These are phyloP conservation scores for Incumbomyces delicatus DNA, from an alignment of 2,329 filamentous ascomycete genomes.

Conservation along the genomic window DNA sequence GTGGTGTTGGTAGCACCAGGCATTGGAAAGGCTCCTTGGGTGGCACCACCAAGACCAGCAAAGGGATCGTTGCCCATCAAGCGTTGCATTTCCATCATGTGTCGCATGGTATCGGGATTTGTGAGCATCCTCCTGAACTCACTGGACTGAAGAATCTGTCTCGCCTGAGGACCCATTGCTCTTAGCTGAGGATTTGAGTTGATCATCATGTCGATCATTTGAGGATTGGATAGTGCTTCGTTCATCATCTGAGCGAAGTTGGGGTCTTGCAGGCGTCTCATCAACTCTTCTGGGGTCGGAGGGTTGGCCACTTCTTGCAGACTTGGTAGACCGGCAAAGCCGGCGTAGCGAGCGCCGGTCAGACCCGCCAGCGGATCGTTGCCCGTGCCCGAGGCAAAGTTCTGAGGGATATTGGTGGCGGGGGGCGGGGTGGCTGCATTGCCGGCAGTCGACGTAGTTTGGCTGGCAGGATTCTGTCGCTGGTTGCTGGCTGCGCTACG, in stretches of 20 bases:
- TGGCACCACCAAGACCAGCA: constrained; percentile 39
- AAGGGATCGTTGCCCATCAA: constrained; percentile 43
- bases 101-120: constrained; percentile 72
- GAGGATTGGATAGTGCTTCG: constrained; percentile 91
- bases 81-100: constrained; percentile 73
- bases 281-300: constrained; percentile 69
- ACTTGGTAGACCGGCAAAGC: constrained; percentile 78
- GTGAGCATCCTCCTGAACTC: constrained; percentile 88
- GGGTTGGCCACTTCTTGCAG: constrained; percentile 88
- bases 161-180: constrained; percentile 59
- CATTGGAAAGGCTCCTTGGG: constrained; percentile 60
- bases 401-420: constrained; percentile 34
- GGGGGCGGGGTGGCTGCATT: constrained; percentile 24
- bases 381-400: constrained; percentile 45
- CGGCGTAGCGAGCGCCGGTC: constrained; percentile 88
- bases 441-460: constrained; percentile 32
- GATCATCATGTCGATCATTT: constrained; percentile 89
- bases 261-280: constrained; percentile 79
- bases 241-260: constrained; percentile 80
- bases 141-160: constrained; percentile 79
- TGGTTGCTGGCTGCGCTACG: constrained; percentile 89
- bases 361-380: constrained; percentile 85
- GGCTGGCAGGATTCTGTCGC: constrained; percentile 46
- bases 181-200: constrained; percentile 77
- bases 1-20: constrained; percentile 77